phyloP scores from a whole-genome alignment of 345 rosid genomes.

The Populus deltoides region DNA sequence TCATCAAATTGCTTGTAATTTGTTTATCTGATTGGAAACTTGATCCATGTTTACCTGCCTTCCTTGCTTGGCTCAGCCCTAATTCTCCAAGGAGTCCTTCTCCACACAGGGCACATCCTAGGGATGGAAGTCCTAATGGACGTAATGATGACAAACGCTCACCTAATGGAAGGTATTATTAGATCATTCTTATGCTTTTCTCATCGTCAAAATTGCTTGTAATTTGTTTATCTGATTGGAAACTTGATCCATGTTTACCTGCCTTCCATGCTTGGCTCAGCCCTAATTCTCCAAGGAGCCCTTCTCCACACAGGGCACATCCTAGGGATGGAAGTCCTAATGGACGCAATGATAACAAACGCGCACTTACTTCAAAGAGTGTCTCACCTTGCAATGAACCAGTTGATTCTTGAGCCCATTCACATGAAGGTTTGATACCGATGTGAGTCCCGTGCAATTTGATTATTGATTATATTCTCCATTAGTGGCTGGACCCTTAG shows the following conservation, averaged over 20 bases:
- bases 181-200: neutral
- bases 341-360: constrained; percentile 31
- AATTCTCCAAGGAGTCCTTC: constrained; percentile 33
- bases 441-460: constrained; percentile 28
- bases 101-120: constrained; percentile 33
- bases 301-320: constrained; percentile 34
- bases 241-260: constrained; percentile 16
- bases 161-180: constrained; percentile 25
- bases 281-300: constrained; percentile 34
- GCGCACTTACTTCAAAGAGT: constrained; percentile 44
- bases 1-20: neutral
- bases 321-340: constrained; percentile 38
- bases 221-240: neutral
- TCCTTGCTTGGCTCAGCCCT: constrained; percentile 46
- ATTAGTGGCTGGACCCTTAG: neutral
- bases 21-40: neutral
- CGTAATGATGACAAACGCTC: constrained; percentile 35
- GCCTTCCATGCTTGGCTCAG: constrained; percentile 51
- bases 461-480: neutral
- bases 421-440: constrained; percentile 36
- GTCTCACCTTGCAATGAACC: constrained; percentile 37
- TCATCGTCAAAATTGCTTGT: neutral
- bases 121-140: constrained; percentile 39
- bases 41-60: constrained; percentile 29
- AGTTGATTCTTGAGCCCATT: constrained; percentile 48